phyloP scores from a whole-genome alignment of 2,329 filamentous ascomycete genomes.

The Thelonectria olida region DNA sequence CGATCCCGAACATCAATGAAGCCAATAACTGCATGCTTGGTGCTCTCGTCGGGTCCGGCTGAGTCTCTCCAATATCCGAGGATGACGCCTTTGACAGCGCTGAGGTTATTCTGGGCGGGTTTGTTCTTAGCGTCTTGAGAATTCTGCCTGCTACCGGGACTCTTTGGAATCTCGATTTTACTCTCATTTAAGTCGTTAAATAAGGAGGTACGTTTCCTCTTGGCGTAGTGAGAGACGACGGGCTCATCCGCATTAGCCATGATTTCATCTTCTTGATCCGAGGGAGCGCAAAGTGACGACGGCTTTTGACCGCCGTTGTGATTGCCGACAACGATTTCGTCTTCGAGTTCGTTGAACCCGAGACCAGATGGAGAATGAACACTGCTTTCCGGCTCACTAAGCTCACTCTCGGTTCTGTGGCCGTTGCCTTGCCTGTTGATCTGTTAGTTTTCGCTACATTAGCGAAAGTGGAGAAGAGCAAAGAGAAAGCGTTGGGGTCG shows the following conservation, averaged over 20 bases:
- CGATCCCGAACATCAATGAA: slow-evolving; percentile 71
- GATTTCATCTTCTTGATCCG: slow-evolving; percentile 52
- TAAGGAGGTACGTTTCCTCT: slow-evolving; percentile 64
- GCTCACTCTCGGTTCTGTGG: slow-evolving; percentile 49
- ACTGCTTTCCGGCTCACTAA: slow-evolving; percentile 53
- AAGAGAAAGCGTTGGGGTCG: background rate
- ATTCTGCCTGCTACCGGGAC: slow-evolving; percentile 43
- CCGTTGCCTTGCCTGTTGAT: slow-evolving; percentile 42
- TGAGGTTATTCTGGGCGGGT: slow-evolving; percentile 39
- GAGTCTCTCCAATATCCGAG: slow-evolving; percentile 72
- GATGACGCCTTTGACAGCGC: slow-evolving; percentile 56
- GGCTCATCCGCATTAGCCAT: slow-evolving; percentile 56
- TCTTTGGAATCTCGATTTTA: slow-evolving; percentile 51
- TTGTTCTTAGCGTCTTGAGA: slow-evolving; percentile 39
- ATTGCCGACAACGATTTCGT: slow-evolving; percentile 62
- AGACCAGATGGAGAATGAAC: slow-evolving; percentile 49
- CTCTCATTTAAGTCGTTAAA: slow-evolving; percentile 61
- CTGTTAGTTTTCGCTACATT: slow-evolving; percentile 36
- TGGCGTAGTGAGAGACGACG: slow-evolving; percentile 55
- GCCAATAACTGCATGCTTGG: slow-evolving; percentile 68
- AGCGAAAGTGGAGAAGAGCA: slow-evolving; percentile 7
- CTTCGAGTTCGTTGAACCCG: slow-evolving; percentile 53
- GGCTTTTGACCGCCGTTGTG: slow-evolving; percentile 50
- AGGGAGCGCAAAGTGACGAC: slow-evolving; percentile 45
- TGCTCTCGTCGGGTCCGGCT: slow-evolving; percentile 54